A percentile compares a stretch with the other conserved stretches of the same genome.
Conservation (phyloP, 169 alveolate species). For the Plasmodium gonderi region DNA sequence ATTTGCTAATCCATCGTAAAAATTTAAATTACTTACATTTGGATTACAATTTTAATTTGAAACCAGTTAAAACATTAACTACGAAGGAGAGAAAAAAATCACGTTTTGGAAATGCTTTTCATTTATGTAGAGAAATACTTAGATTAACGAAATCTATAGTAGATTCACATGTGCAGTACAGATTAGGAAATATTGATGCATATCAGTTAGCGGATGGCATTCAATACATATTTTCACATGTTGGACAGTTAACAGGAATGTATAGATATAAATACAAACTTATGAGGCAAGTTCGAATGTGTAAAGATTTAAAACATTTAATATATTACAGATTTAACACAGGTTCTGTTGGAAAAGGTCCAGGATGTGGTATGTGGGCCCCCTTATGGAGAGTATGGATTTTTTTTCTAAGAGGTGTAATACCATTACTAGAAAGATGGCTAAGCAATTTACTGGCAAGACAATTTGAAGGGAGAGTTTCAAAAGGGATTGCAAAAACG, state of each 20-base stretch:
- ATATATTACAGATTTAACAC: constrained; percentile 99
- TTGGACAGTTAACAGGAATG: constrained; percentile 99
- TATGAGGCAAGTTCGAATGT: constrained; percentile 99
- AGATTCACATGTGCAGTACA: constrained; percentile 99
- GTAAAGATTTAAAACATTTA: constrained; percentile 99
- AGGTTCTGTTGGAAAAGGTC: constrained; percentile 99
- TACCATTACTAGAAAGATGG: constrained; percentile 99
- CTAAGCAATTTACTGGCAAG: constrained; percentile 98
- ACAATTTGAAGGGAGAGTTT: constrained; percentile 99
- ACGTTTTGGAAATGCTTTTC: constrained; percentile 99
- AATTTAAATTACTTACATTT: constrained; percentile 98
- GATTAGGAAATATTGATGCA: constrained; percentile 99
- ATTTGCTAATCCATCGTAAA: constrained; percentile 98
- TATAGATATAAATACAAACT: constrained; percentile 99
- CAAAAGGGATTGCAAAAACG: constrained; percentile 98
- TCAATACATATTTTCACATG: constrained; percentile 98
- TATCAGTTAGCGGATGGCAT: constrained; percentile 99
- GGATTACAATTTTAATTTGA: constrained; percentile 99
- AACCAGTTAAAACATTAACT: constrained; percentile 99
- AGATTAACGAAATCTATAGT: constrained; percentile 98
- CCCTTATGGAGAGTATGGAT: constrained; percentile 99
- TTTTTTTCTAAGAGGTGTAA: constrained; percentile 98
- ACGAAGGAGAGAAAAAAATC: constrained; percentile 99
- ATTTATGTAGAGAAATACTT: constrained; percentile 98
- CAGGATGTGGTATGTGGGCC: constrained; percentile 99